These are phyloP conservation scores for Linum trigynum DNA, from an alignment of 345 rosid species.

Conservation along the genomic window DNA sequence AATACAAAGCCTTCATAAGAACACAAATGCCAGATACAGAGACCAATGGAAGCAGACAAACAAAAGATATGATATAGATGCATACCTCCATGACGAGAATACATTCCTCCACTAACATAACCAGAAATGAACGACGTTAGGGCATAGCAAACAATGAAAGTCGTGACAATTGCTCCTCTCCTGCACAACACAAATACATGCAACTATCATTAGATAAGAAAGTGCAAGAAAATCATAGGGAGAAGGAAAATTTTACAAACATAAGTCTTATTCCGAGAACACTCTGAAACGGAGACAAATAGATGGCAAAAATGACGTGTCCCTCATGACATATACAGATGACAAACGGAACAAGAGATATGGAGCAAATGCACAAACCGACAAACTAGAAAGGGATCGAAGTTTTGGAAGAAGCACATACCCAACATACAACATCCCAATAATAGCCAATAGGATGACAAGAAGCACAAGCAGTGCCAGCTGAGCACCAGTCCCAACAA, in stretches of 20 bases:
- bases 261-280: too few relatives aligned
- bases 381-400: not conserved
- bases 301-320: not conserved
- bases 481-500: constrained; percentile 96
- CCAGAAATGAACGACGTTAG: constrained; percentile 97
- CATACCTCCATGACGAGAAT: constrained; percentile 95
- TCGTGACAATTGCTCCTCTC: constrained; percentile 99
- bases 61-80: constrained; percentile 6
- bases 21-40: not conserved
- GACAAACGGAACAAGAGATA: not conserved
- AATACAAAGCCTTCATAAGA: constrained; percentile 3
- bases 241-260: not conserved
- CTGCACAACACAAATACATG: constrained; percentile 31
- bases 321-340: not conserved
- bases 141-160: constrained; percentile 93
- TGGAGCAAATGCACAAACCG: not conserved
- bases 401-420: constrained; percentile 30
- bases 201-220: not conserved
- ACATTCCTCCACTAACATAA: constrained; percentile 98
- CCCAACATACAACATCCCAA: constrained; percentile 85
- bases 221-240: not conserved
- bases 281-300: too few relatives aligned
- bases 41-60: constrained; percentile 2
- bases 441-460: constrained; percentile 82
- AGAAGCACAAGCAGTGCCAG: constrained; percentile 83